Percentiles rank a stretch among this genome's conserved stretches.
phyloP scores from a whole-genome alignment of 352 stramenopile species.

The Phytopythium aichiense region DNA sequence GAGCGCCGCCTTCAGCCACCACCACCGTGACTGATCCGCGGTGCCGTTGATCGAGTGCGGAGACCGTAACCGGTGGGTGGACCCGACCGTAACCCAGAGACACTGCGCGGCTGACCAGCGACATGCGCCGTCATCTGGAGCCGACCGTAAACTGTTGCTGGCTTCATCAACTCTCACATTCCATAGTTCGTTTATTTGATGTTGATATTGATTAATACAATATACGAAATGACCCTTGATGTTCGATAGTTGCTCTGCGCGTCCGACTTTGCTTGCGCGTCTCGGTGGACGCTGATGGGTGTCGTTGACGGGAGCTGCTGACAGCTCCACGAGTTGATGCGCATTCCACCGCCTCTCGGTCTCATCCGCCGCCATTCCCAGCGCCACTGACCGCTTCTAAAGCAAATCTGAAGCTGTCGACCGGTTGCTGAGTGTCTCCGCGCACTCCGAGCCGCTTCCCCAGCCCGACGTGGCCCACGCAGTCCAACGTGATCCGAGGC shows the following conservation, averaged over 20 bases:
- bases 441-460: not conserved
- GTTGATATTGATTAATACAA: not conserved
- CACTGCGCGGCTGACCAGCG: not conserved
- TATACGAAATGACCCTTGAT: not conserved
- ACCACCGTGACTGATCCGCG: too few relatives aligned
- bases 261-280: not conserved
- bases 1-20: too few relatives aligned
- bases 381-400: too few relatives aligned
- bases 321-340: not conserved
- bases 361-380: not conserved
- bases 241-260: not conserved
- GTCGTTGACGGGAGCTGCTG: not conserved
- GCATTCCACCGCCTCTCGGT: too few relatives aligned
- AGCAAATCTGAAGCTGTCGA: not conserved
- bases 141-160: not conserved
- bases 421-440: not conserved
- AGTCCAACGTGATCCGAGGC: not conserved
- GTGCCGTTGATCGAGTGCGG: not conserved
- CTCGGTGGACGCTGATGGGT: not conserved
- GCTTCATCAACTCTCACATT: not conserved
- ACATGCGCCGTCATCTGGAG: conserved; percentile 1
- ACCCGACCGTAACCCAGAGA: conserved; percentile 1
- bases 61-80: not conserved
- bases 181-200: not conserved
- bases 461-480: too few relatives aligned